A percentile compares a stretch with the other conserved stretches of the same genome.
These are phyloP conservation scores for Stagonosporopsis chrysanthemi DNA, from an alignment of 2,329 filamentous ascomycete species.

Conservation along the genomic window DNA sequence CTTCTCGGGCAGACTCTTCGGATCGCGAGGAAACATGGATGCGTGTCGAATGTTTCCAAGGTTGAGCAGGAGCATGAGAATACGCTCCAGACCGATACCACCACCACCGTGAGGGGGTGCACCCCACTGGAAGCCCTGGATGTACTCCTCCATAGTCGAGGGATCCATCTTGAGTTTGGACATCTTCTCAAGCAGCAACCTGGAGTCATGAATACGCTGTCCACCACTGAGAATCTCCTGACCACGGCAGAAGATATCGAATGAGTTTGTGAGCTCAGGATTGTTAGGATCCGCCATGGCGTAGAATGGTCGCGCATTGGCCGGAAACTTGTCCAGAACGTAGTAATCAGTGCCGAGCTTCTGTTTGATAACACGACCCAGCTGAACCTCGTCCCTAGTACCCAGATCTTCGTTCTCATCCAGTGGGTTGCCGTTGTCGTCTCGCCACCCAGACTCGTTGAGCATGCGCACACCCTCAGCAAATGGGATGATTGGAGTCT, in stretches of 20 bases:
- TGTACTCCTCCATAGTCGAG: constrained; percentile 87
- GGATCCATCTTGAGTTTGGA: constrained; percentile 76
- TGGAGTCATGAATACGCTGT: constrained; percentile 86
- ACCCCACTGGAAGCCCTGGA: constrained; percentile 86
- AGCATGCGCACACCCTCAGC: constrained; percentile 80
- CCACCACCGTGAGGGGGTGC: constrained; percentile 89
- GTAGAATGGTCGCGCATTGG: constrained; percentile 86
- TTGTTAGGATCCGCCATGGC: constrained; percentile 83
- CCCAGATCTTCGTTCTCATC: constrained; percentile 80
- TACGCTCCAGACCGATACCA: constrained; percentile 87
- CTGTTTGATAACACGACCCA: constrained; percentile 84
- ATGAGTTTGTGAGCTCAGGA: constrained; percentile 81
- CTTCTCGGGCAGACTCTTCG: constrained; percentile 80
- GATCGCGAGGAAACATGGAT: constrained; percentile 86
- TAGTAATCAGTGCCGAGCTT: constrained; percentile 92
- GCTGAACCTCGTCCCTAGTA: constrained; percentile 84
- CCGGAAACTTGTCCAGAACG: constrained; percentile 91
- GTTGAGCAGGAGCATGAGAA: constrained; percentile 84
- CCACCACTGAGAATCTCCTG: constrained; percentile 93
- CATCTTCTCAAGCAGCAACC: constrained; percentile 80
- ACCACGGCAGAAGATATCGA: constrained; percentile 92
- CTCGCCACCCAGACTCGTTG: constrained; percentile 76
- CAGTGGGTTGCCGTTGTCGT: constrained; percentile 76
- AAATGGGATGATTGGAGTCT: constrained; percentile 84
- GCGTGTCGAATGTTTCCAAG: constrained; percentile 90